phyloP scores from a whole-genome alignment of 2,329 filamentous ascomycete species.

The Plenodomus tracheiphilus region DNA sequence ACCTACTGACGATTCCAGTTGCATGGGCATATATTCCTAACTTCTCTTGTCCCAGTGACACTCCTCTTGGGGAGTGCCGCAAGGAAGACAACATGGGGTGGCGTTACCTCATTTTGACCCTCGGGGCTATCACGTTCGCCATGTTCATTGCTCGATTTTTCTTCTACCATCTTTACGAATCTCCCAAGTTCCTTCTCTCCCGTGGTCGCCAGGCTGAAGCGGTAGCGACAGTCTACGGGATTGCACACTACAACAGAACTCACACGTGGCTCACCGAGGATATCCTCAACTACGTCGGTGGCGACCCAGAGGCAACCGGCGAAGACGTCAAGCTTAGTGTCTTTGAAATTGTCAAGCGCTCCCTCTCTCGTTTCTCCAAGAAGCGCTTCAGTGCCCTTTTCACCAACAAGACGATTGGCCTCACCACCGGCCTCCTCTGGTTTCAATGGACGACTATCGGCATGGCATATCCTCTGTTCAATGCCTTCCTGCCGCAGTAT shows the following conservation, averaged over 20 bases:
- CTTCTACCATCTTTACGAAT: constrained; percentile 80
- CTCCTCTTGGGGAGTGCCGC: constrained; percentile 41
- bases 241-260: constrained; percentile 69
- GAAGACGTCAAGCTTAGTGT: constrained; percentile 46
- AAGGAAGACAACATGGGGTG: constrained; percentile 68
- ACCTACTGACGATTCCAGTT: constrained; percentile 46
- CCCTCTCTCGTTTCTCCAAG: constrained; percentile 67
- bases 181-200: constrained; percentile 79
- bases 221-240: constrained; percentile 76
- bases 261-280: constrained; percentile 66
- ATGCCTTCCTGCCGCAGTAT: constrained; percentile 87
- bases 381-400: constrained; percentile 69
- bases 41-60: constrained; percentile 55
- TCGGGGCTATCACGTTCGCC: constrained; percentile 71
- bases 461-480: constrained; percentile 87
- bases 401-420: constrained; percentile 50
- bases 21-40: constrained; percentile 77
- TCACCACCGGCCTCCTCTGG: constrained; percentile 64
- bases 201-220: constrained; percentile 77
- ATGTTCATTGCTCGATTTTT: constrained; percentile 82
- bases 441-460: constrained; percentile 82
- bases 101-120: constrained; percentile 72
- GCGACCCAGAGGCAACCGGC: constrained; percentile 48
- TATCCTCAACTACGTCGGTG: constrained; percentile 59
- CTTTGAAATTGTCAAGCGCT: constrained; percentile 59